Evolutionary conservation across 2,329 filamentous ascomycete species (phyloP).

Genomic region (Coniella lustricola): DNA sequence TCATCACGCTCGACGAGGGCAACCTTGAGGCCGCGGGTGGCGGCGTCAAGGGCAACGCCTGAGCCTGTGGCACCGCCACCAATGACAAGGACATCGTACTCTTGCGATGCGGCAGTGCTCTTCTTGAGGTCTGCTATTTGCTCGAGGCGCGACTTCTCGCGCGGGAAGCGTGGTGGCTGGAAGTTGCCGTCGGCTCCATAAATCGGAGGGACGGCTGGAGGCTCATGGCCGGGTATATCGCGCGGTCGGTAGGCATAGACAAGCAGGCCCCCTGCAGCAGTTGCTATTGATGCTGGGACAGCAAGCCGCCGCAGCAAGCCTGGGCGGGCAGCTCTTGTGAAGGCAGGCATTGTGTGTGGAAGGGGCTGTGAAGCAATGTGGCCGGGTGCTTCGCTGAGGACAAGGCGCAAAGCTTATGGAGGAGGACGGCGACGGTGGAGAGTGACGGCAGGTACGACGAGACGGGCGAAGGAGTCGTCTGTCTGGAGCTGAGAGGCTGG

Average conservation of each 20-base stretch:
- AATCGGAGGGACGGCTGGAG: slow-evolving; percentile 61
- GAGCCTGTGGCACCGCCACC: slow-evolving; percentile 74
- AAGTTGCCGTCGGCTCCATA: slow-evolving; percentile 63
- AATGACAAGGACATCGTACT: slow-evolving; percentile 73
- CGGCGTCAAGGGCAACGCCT: slow-evolving; percentile 75
- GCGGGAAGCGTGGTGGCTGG: slow-evolving; percentile 59
- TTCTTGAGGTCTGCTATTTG: slow-evolving; percentile 56
- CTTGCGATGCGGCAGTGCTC: slow-evolving; percentile 39
- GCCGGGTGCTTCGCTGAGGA: not conserved
- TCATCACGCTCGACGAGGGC: slow-evolving; percentile 78
- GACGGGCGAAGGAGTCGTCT: no score
- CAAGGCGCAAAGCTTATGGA: not conserved
- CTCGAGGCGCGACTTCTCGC: slow-evolving; percentile 53
- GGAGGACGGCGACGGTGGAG: not conserved
- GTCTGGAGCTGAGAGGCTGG: no score
- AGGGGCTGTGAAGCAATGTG: not conserved
- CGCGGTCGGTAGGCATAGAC: slow-evolving; percentile 58
- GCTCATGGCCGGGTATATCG: slow-evolving; percentile 64
- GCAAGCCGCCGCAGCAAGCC: slow-evolving; percentile 36
- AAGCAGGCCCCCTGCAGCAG: slow-evolving; percentile 37
- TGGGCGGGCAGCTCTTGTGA: slow-evolving; percentile 19
- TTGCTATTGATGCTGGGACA: slow-evolving; percentile 34
- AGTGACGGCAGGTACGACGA: no score
- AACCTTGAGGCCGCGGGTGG: slow-evolving; percentile 70
- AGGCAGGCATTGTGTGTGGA: slow-evolving; percentile 13